Evolutionary conservation across 352 stramenopile species (phyloP).

Genomic region (Globisporangium megalacanthum): DNA sequence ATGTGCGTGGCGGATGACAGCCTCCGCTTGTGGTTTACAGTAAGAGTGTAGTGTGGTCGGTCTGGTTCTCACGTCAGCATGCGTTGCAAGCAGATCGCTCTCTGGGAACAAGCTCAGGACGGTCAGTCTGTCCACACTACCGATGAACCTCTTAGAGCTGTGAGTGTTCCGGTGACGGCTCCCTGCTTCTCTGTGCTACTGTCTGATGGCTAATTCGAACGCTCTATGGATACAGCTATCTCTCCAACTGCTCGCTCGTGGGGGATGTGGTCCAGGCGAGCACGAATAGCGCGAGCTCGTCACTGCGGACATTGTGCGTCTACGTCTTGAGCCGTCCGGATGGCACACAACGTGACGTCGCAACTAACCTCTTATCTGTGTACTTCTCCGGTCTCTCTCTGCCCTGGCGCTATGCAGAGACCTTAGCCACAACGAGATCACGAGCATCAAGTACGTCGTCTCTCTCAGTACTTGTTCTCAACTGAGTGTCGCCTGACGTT

Average conservation of each 20-base stretch:
- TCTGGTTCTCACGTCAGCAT: background rate
- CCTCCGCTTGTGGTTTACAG: background rate
- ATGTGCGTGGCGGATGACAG: constrained; percentile 7
- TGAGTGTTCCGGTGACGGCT: background rate
- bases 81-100: constrained; percentile 5
- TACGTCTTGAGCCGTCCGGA: too few species aligned
- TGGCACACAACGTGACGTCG: background rate
- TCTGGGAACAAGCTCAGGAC: constrained; percentile 4
- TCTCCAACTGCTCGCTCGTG: constrained; percentile 11
- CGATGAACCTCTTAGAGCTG: constrained; percentile 10
- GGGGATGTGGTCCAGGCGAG: background rate
- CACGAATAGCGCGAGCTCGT: background rate
- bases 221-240: background rate
- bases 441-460: constrained; percentile 7
- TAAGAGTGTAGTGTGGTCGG: background rate
- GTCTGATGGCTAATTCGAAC: background rate
- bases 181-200: background rate
- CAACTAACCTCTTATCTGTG: background rate
- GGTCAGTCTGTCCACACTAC: background rate
- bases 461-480: too few species aligned
- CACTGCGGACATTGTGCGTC: constrained; percentile 9
- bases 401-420: constrained; percentile 1
- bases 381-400: background rate
- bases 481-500: too few species aligned
- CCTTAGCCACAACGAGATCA: constrained; percentile 13